These are phyloP conservation scores for Aspergillus felis DNA, from an alignment of 2,329 filamentous ascomycete genomes.

Conservation along the genomic window DNA sequence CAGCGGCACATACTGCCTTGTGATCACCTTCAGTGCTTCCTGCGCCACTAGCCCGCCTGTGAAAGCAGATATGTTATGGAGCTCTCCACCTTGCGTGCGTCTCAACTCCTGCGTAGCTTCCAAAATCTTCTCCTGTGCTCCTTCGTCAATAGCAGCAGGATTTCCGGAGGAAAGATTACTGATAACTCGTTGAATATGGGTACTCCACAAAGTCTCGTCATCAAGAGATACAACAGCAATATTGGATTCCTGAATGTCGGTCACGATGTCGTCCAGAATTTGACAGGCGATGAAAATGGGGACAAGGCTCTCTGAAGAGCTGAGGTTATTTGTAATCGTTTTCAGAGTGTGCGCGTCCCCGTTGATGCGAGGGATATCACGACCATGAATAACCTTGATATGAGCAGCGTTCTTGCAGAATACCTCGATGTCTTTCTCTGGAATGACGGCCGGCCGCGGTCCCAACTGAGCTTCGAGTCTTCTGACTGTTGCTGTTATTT, in stretches of 20 bases:
- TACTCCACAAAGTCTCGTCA: constrained; percentile 29
- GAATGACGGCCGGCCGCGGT: constrained; percentile 47
- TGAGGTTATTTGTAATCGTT: constrained; percentile 38
- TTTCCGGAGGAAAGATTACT: constrained; percentile 34
- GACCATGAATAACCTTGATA: constrained; percentile 76
- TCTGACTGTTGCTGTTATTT: constrained; percentile 66
- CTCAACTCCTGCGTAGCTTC: constrained; percentile 64
- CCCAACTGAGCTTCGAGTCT: constrained; percentile 50
- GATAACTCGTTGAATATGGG: constrained; percentile 27
- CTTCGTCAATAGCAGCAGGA: constrained; percentile 46
- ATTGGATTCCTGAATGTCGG: constrained; percentile 50
- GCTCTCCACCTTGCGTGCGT: constrained; percentile 74
- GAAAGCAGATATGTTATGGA: constrained; percentile 87
- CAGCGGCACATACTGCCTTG: constrained; percentile 62
- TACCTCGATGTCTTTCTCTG: constrained; percentile 72
- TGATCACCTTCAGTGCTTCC: constrained; percentile 81
- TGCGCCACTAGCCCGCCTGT: constrained; percentile 93
- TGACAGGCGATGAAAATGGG: constrained; percentile 67
- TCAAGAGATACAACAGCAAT: constrained; percentile 25
- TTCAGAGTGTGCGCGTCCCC: constrained; percentile 38
- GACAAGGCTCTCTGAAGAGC: constrained; percentile 56
- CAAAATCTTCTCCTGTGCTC: constrained; percentile 48
- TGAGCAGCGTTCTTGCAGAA: constrained; percentile 96
- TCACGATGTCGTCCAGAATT: constrained; percentile 42
- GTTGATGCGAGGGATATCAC: constrained; percentile 50